Evolutionary conservation across 73 alveolate species (phyloP), one percentile per base, ranked within the genome.

Genomic region (Paramecium primaurelia): DNA sequence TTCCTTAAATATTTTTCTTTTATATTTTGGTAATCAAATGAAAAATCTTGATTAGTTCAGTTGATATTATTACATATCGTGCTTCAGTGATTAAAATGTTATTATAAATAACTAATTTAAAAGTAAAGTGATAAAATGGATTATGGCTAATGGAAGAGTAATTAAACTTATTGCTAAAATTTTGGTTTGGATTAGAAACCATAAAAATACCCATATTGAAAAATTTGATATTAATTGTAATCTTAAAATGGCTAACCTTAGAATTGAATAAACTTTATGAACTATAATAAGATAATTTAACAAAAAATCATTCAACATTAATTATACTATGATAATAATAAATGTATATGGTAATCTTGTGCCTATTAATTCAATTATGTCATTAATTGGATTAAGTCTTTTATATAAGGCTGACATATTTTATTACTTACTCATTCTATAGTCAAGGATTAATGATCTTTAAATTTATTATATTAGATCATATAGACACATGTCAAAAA

Each of bases 231-330:
- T 40, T 32, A 37, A 16, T 9, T 22, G 3, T 14, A 30, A 16
- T 22, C 58, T 4, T 14, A 2, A 16, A 34, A 4, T 30, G 37
- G 37, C 37, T 38, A 75, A 14, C 25, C 25, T 22, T 22, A 22
- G 58, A 75, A 75, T 75, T 34, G 18, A 75, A 75, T 75, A 75
- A 10, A 75, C 59, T 37, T 22, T 75, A 34, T 75, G 88, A 75
- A 38, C 59, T 37, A 10, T 10, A 37, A n/a, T 7, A 75, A 1
- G 69, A 75, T 16, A 34, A 75, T 37, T 16, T 75, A n/a, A 22
- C 40, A 8, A 75, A 69, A 22, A 75, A 75, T 20, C 59, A 75
- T 32, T 36, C 88, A n/a, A 37, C 26, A 34, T 75, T 11, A 75
- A 14, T 37, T 37, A 40, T 75, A 40, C 60, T 14, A 37, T 75